Percentiles rank a stretch among this genome's conserved stretches.
These are phyloP conservation scores for Paramecium octaurelia DNA, from an alignment of 73 alveolate genomes.

Conservation along the genomic window DNA sequence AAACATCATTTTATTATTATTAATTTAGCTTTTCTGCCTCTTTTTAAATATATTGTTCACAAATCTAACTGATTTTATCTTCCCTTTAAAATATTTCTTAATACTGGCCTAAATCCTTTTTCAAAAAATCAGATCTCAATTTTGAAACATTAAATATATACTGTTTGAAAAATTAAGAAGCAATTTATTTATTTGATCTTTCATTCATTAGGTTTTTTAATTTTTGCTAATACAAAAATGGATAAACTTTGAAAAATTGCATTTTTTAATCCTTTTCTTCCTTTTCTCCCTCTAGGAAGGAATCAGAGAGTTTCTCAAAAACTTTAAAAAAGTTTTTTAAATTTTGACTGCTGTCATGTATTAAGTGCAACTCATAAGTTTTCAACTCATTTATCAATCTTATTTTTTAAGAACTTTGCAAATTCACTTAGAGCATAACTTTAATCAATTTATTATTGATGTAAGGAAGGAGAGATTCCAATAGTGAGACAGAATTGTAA, in stretches of 20 bases:
- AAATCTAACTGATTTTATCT: background rate
- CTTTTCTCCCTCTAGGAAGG: background rate
- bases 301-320: background rate
- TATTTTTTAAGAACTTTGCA: background rate
- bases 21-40: background rate
- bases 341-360: background rate
- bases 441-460: background rate
- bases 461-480: background rate
- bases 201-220: background rate
- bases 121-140: background rate
- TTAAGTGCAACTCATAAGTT: background rate
- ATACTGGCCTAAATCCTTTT: background rate
- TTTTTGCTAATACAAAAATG: background rate
- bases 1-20: background rate
- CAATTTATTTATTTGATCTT: background rate
- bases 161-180: background rate
- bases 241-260: background rate
- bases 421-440: background rate
- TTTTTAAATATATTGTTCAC: background rate
- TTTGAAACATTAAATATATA: background rate
- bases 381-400: background rate
- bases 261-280: background rate
- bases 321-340: background rate
- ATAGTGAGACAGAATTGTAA: background rate
- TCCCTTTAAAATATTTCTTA: background rate